Conservation (phyloP, 805 yeast species). For the Kluyveromyces aestuarii region DNA sequence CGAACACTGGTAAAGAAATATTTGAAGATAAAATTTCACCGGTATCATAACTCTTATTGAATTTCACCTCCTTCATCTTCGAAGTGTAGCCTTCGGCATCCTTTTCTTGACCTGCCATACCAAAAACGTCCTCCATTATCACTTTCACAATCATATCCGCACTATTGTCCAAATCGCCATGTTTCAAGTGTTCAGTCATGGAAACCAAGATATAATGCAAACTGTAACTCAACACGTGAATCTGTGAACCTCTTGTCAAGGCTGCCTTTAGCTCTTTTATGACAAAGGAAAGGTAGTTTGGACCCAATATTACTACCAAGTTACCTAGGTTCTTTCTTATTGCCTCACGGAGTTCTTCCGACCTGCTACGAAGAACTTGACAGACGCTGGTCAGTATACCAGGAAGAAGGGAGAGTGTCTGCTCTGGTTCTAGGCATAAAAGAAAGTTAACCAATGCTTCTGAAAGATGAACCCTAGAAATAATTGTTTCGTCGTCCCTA, state of each 20-base stretch:
- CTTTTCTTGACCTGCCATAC: conserved; percentile 86
- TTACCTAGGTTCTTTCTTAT: conserved; percentile 67
- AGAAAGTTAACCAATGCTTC: conserved; percentile 69
- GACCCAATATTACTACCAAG: conserved; percentile 58
- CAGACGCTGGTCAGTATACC: conserved; percentile 80
- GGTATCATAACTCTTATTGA: conserved; percentile 79
- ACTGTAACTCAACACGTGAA: conserved; percentile 85
- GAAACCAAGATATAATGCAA: conserved; percentile 63
- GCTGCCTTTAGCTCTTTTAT: conserved; percentile 73
- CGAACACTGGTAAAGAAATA: conserved; percentile 49
- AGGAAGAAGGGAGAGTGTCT: conserved; percentile 55
- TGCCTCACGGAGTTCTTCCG: conserved; percentile 83
- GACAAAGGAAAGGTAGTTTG: conserved; percentile 63
- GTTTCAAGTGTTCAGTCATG: conserved; percentile 36
- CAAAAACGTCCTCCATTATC: conserved; percentile 88
- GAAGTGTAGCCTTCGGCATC: conserved; percentile 87
- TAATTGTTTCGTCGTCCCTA: conserved; percentile 72
- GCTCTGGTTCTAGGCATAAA: conserved; percentile 49
- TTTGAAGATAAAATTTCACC: conserved; percentile 68
- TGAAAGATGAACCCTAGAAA: conserved; percentile 67
- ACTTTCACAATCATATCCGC: conserved; percentile 53
- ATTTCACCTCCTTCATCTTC: conserved; percentile 83
- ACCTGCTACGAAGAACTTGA: conserved; percentile 75
- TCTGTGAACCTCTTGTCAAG: conserved; percentile 80
- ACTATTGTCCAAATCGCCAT: conserved; percentile 70